These are phyloP conservation scores for Rhodocollybia butyracea DNA, from an alignment of 768 basidiomycete species.

Conservation along the genomic window DNA sequence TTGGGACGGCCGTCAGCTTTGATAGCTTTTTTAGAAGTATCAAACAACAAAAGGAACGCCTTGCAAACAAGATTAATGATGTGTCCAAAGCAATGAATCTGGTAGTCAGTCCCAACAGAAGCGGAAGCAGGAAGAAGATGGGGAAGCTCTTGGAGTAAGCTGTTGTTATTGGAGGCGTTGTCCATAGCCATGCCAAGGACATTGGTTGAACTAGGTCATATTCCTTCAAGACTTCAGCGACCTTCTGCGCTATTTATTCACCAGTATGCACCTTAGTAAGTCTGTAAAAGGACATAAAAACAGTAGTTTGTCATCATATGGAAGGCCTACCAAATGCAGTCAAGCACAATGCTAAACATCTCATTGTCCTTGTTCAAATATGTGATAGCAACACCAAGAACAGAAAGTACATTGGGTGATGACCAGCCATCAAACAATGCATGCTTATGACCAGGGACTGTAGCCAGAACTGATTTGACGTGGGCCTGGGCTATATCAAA, in stretches of 20 bases:
- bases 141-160: not conserved
- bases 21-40: not conserved
- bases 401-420: conserved; percentile 15
- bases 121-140: not conserved
- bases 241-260: not conserved
- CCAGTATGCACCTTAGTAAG: not conserved
- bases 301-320: not conserved
- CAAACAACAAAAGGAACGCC: not conserved
- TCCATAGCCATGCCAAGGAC: not conserved
- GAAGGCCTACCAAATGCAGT: not conserved
- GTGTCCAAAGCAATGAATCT: not conserved
- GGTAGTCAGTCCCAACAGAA: not conserved
- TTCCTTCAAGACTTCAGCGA: not conserved
- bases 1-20: not conserved
- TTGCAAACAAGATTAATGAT: not conserved
- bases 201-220: not conserved
- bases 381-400: conserved; percentile 16
- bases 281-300: not conserved
- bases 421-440: conserved; percentile 21
- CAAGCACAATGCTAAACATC: not conserved
- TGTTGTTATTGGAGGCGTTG: conserved; percentile 2
- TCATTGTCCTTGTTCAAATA: conserved; percentile 8
- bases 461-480: not conserved
- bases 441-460: conserved; percentile 10
- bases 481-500: not conserved